phyloP scores from a whole-genome alignment of 2,329 filamentous ascomycete species.

The Beauveria sp. region DNA sequence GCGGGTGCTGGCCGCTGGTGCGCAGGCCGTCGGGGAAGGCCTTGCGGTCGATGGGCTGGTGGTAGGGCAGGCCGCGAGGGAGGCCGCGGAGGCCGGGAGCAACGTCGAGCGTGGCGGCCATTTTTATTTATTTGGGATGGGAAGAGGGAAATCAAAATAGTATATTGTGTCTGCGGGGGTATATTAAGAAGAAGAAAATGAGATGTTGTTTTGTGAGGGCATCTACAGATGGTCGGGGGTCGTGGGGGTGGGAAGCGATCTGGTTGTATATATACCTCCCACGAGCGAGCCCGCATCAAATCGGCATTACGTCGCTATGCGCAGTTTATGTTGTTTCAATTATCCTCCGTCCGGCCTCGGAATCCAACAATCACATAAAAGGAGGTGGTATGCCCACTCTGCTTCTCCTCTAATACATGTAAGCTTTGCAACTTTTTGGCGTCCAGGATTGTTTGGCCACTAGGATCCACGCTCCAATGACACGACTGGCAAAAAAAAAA shows the following conservation, averaged over 20 bases:
- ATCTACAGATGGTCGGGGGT: slow-evolving; percentile 17
- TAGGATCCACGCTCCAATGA: slow-evolving; percentile 1
- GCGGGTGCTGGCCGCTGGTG: slow-evolving; percentile 63
- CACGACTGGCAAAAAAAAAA: not conserved
- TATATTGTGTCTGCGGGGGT: too few species aligned
- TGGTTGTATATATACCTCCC: slow-evolving; percentile 12
- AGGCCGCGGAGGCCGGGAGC: slow-evolving; percentile 9
- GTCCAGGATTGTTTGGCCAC: slow-evolving; percentile 1
- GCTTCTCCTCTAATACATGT: not conserved
- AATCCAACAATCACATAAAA: not conserved
- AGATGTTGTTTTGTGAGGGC: not conserved
- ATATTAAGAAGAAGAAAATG: not conserved
- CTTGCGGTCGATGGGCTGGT: slow-evolving; percentile 8
- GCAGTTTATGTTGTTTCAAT: not conserved
- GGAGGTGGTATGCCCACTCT: not conserved
- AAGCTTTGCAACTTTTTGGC: slow-evolving; percentile 1
- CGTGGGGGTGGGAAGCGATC: slow-evolving; percentile 13
- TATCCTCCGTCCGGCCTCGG: not conserved
- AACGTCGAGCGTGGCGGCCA: slow-evolving; percentile 5
- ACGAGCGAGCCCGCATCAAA: not conserved
- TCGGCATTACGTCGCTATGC: not conserved
- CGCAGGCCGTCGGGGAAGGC: slow-evolving; percentile 41
- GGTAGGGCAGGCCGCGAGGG: slow-evolving; percentile 7
- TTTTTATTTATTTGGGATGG: not conserved
- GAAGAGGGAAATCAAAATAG: not conserved